Evolutionary conservation across 495 filamentous ascomycete genomes (phyloP).

Genomic region (Aspergillus diversus): DNA sequence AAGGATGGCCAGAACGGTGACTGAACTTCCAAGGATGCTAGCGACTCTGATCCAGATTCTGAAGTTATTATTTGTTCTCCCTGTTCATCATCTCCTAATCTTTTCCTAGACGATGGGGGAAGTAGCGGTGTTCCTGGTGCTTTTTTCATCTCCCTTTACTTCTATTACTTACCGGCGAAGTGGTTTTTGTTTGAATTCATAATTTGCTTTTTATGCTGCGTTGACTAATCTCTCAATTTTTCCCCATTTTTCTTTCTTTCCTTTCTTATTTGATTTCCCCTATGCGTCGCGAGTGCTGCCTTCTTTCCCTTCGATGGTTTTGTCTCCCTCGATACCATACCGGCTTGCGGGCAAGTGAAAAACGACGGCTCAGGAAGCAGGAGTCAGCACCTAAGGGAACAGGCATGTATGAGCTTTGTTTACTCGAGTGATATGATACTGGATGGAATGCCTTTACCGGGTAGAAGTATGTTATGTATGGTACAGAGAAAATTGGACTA

Average conservation of each 20-base stretch:
- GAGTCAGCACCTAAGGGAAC: conserved; percentile 10
- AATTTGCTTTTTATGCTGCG: conserved; percentile 30
- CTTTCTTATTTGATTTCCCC: conserved; percentile 25
- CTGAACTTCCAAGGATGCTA: conserved; percentile 40
- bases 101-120: conserved; percentile 49
- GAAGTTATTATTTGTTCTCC: conserved; percentile 35
- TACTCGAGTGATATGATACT: conserved; percentile 25
- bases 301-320: conserved; percentile 10
- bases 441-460: conserved; percentile 21
- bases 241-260: conserved; percentile 16
- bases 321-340: conserved; percentile 18
- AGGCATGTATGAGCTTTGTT: conserved; percentile 10
- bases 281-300: conserved; percentile 20
- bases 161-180: conserved; percentile 32
- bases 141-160: conserved; percentile 35
- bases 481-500: conserved; percentile 34
- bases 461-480: conserved; percentile 33
- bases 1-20: conserved; percentile 25
- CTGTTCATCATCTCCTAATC: conserved; percentile 38
- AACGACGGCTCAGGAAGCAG: conserved; percentile 25
- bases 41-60: conserved; percentile 39
- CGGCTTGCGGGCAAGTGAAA: conserved; percentile 25
- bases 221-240: conserved; percentile 24
- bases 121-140: conserved; percentile 54
- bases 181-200: conserved; percentile 30